phyloP scores from a whole-genome alignment of 164 flowering plant species.

The Dillenia turbinata region DNA sequence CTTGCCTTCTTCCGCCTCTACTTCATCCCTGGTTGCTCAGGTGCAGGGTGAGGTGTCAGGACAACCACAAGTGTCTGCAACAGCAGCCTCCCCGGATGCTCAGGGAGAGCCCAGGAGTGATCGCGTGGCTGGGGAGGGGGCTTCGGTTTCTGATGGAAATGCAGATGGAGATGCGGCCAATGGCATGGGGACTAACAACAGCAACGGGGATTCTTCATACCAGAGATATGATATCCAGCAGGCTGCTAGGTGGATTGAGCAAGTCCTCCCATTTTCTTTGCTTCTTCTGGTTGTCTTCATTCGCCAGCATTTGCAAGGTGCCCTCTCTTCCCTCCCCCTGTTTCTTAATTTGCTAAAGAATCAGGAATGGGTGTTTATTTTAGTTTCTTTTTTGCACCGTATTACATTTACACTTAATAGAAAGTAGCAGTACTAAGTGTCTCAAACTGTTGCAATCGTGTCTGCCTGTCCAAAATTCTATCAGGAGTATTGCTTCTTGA shows the following conservation, averaged over 20 bases:
- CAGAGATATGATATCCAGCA: constrained; percentile 99
- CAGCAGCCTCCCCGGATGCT: constrained; percentile 18
- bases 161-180: constrained; percentile 46
- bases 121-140: constrained; percentile 34
- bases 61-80: constrained; percentile 12
- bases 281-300: constrained; percentile 92
- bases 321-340: not conserved
- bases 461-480: no score
- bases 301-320: constrained; percentile 95
- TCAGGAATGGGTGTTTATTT: no score
- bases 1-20: constrained; percentile 4
- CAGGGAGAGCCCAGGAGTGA: constrained; percentile 35
- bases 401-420: no score
- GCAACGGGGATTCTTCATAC: constrained; percentile 71
- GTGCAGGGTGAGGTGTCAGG: constrained; percentile 14
- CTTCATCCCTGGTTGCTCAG: constrained; percentile 4
- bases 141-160: constrained; percentile 24
- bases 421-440: no score
- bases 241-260: constrained; percentile 97
- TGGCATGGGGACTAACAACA: constrained; percentile 28
- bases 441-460: no score
- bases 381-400: no score
- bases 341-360: no score
- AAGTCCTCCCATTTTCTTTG: constrained; percentile 88
- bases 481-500: no score